phyloP scores from a whole-genome alignment of 768 basidiomycete species.

The Amanita molliuscula region DNA sequence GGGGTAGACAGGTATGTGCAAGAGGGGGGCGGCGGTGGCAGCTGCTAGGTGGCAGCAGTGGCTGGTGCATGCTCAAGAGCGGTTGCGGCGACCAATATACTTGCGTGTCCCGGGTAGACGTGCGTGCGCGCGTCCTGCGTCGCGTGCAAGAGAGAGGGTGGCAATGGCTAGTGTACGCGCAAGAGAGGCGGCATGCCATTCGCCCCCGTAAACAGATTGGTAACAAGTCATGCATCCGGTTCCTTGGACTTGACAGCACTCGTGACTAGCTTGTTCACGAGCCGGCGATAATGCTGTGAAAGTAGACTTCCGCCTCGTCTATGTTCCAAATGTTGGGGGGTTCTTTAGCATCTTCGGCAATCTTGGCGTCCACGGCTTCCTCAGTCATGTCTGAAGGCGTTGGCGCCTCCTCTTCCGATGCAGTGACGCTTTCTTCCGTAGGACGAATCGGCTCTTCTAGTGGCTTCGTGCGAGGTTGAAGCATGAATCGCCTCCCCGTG shows the following conservation, averaged over 20 bases:
- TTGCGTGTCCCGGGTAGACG: no score
- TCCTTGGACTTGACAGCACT: conserved; percentile 76
- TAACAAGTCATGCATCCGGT: conserved; percentile 67
- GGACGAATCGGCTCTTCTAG: conserved; percentile 35
- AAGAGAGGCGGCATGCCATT: no score
- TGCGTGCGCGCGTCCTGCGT: no score
- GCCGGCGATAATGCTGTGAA: conserved; percentile 50
- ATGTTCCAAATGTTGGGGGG: conserved; percentile 78
- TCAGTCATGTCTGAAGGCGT: conserved; percentile 45
- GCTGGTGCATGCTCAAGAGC: no score
- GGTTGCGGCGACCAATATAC: no score
- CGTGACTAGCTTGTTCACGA: conserved; percentile 70
- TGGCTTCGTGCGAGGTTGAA: conserved; percentile 73
- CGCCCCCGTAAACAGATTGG: conserved; percentile 60
- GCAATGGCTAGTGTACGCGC: no score
- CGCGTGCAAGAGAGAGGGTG: no score
- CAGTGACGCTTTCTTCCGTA: conserved; percentile 36
- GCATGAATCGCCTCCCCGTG: conserved; percentile 79
- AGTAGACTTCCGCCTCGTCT: conserved; percentile 84
- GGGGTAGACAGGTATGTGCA: no score
- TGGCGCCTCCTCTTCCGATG: conserved; percentile 35
- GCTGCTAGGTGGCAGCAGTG: no score
- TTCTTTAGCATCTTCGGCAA: conserved; percentile 77
- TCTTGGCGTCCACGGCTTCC: conserved; percentile 61
- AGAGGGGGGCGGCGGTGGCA: no score